These are phyloP conservation scores for Aspergillus awamori DNA, from an alignment of 2,329 filamentous ascomycete genomes.

Conservation along the genomic window DNA sequence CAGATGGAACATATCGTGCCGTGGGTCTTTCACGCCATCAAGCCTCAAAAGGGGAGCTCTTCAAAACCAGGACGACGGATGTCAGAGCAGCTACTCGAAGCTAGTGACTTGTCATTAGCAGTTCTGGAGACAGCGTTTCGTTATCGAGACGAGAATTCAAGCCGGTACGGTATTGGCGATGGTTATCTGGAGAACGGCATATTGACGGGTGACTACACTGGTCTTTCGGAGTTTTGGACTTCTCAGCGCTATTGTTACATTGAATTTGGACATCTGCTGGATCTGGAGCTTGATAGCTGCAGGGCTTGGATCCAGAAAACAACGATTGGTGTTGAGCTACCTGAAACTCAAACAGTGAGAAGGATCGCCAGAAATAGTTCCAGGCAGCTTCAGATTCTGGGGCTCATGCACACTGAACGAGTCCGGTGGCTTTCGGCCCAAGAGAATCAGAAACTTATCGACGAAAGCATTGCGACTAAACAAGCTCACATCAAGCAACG, in stretches of 20 bases:
- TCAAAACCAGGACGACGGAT: constrained; percentile 55
- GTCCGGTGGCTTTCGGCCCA: constrained; percentile 61
- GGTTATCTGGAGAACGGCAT: constrained; percentile 69
- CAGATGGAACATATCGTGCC: constrained; percentile 74
- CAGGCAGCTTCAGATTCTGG: constrained; percentile 60
- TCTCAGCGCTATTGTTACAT: constrained; percentile 54
- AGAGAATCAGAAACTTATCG: constrained; percentile 50
- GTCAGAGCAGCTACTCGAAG: constrained; percentile 62
- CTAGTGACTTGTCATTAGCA: constrained; percentile 71
- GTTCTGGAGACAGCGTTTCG: constrained; percentile 65
- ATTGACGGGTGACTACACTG: constrained; percentile 65
- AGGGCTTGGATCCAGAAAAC: constrained; percentile 42
- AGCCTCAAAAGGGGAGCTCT: constrained; percentile 67
- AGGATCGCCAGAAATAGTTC: constrained; percentile 57
- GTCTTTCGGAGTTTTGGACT: constrained; percentile 83
- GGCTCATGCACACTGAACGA: constrained; percentile 62
- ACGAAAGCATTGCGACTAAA: constrained; percentile 54
- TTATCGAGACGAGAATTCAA: constrained; percentile 72
- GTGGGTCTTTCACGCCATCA: constrained; percentile 77
- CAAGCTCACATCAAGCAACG: constrained; percentile 46
- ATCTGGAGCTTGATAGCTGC: constrained; percentile 45
- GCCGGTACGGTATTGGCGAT: constrained; percentile 70
- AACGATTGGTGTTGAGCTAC: constrained; percentile 31
- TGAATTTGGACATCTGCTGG: constrained; percentile 43
- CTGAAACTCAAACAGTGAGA: constrained; percentile 40